Evolutionary conservation across 2,329 filamentous ascomycete species (phyloP).

Genomic region (Diaporthe batatas): DNA sequence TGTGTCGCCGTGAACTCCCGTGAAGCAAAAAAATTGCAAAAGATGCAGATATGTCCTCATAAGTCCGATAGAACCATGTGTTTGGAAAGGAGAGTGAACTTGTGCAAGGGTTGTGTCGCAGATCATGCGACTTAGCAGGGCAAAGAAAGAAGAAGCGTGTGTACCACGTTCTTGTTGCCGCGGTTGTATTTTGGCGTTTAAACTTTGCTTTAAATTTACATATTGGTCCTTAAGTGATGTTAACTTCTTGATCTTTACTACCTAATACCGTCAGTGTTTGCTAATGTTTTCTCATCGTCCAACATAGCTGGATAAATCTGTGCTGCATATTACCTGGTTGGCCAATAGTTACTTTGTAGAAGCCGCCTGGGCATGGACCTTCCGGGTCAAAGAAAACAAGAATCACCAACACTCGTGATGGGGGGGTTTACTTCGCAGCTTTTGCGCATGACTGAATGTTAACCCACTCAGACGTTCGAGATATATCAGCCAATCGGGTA

Average conservation of each 20-base stretch:
- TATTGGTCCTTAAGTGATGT: too few relatives aligned
- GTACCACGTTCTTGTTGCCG: too few relatives aligned
- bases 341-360: too few relatives aligned
- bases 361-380: too few relatives aligned
- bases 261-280: not conserved
- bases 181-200: too few relatives aligned
- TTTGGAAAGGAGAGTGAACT: not conserved
- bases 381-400: too few relatives aligned
- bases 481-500: slow-evolving; percentile 5
- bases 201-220: too few relatives aligned
- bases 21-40: not conserved
- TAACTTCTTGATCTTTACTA: not conserved
- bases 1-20: not conserved
- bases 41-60: too few relatives aligned
- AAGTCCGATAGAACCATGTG: not conserved
- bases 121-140: not conserved
- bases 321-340: slow-evolving; percentile 24
- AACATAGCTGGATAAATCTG: slow-evolving; percentile 20
- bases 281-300: not conserved
- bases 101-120: too few relatives aligned
- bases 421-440: not conserved
- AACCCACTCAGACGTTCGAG: not conserved
- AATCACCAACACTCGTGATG: too few relatives aligned
- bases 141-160: too few relatives aligned
- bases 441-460: not conserved